Evolutionary conservation across 371 early-diverging fungal genomes (phyloP).

Genomic region (Mucor racemosus): DNA sequence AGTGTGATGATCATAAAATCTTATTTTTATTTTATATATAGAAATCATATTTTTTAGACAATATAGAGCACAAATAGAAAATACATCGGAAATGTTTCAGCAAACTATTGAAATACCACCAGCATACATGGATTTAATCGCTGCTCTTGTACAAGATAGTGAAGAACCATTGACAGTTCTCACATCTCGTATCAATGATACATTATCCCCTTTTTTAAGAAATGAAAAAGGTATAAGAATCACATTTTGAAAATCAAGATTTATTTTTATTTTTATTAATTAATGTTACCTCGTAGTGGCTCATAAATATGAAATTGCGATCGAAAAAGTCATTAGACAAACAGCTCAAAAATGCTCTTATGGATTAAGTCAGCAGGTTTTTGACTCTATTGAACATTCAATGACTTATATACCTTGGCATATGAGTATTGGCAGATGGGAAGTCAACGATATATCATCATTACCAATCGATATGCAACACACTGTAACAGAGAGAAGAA

Average conservation of each 20-base stretch:
- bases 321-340: conserved; percentile 31
- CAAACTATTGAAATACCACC: conserved; percentile 29
- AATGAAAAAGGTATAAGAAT: conserved; percentile 37
- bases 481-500: conserved; percentile 26
- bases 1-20: not conserved
- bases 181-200: conserved; percentile 37
- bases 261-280: no score
- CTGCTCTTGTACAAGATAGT: conserved; percentile 47
- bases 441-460: conserved; percentile 50
- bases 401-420: conserved; percentile 33
- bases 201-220: conserved; percentile 44
- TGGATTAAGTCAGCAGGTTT: conserved; percentile 28
- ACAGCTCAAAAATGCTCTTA: conserved; percentile 35
- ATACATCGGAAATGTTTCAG: conserved; percentile 3
- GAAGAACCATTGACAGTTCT: conserved; percentile 39
- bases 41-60: conserved; percentile 40
- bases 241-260: no score
- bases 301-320: conserved; percentile 29
- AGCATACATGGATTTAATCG: conserved; percentile 30
- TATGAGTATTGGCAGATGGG: conserved; percentile 61
- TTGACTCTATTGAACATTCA: conserved; percentile 21
- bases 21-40: not conserved
- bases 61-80: conserved; percentile 28
- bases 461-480: conserved; percentile 44
- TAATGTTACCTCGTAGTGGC: conserved; percentile 19